A percentile compares a stretch with the other conserved stretches of the same genome.
Conservation (phyloP, 495 filamentous ascomycete species). For the Copromyces sp. region DNA sequence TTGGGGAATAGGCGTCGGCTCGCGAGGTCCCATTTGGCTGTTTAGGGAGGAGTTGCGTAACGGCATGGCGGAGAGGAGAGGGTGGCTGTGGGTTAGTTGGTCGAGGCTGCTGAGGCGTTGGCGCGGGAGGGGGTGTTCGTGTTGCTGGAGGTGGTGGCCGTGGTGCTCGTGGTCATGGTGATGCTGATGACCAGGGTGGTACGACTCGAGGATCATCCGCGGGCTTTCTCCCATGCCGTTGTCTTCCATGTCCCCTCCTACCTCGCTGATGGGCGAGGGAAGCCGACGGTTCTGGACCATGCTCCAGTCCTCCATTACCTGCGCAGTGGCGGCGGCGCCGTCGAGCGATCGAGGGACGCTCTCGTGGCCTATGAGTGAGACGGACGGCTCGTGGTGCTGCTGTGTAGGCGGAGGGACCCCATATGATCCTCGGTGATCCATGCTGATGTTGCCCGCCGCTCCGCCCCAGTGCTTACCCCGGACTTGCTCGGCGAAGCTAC, state of each 20-base stretch:
- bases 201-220: slow-evolving; percentile 29
- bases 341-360: slow-evolving; percentile 28
- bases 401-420: slow-evolving; percentile 23
- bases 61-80: slow-evolving; percentile 16
- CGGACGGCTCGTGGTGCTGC: slow-evolving; percentile 11
- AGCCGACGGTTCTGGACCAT: slow-evolving; percentile 45
- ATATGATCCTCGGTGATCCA: not conserved
- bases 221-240: slow-evolving; percentile 17
- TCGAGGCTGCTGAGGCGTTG: slow-evolving; percentile 2
- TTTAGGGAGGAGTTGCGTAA: slow-evolving; percentile 4
- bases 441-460: slow-evolving; percentile 12
- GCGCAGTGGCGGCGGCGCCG: slow-evolving; percentile 18
- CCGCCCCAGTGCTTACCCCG: slow-evolving; percentile 33
- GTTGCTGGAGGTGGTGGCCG: not conserved
- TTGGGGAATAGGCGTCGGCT: not conserved
- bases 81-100: slow-evolving; percentile 28
- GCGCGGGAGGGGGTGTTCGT: slow-evolving; percentile 13
- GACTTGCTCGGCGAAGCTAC: slow-evolving; percentile 36
- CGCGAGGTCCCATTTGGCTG: not conserved
- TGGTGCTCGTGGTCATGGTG: slow-evolving; percentile 14
- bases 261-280: slow-evolving; percentile 64
- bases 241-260: slow-evolving; percentile 38
- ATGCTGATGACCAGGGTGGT: slow-evolving; percentile 6
- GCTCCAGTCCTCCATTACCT: slow-evolving; percentile 35
- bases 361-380: slow-evolving; percentile 11